A percentile compares a stretch with the other conserved stretches of the same genome.
Evolutionary conservation across 2,329 filamentous ascomycete genomes (phyloP).

Genomic region (Aspergillaceae sp.): DNA sequence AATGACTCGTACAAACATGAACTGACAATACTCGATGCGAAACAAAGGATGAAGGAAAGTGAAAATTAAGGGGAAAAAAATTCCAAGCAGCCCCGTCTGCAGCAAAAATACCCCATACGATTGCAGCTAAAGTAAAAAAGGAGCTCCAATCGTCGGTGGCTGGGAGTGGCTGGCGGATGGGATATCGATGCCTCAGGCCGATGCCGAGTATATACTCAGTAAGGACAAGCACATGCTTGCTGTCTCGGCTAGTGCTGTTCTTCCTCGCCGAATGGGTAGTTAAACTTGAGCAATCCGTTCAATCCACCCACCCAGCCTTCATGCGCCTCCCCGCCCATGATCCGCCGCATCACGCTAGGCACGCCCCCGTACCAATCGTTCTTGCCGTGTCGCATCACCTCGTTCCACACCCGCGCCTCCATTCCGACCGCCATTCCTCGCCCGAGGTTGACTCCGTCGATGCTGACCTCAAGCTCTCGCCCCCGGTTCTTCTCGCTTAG

Average conservation of each 20-base stretch:
- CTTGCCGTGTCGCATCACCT: conserved; percentile 54
- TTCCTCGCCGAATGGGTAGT: conserved; percentile 82
- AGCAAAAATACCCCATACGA: background rate
- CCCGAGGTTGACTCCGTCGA: conserved; percentile 62
- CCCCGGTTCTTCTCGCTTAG: conserved; percentile 74
- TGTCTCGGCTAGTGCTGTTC: background rate
- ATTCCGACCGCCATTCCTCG: conserved; percentile 63
- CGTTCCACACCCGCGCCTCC: conserved; percentile 83
- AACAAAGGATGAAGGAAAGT: background rate
- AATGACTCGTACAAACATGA: too few species aligned
- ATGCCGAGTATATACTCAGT: too few species aligned
- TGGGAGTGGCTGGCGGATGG: background rate
- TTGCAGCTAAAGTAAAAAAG: background rate
- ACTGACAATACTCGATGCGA: too few species aligned
- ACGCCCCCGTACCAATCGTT: conserved; percentile 67
- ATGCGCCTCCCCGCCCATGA: conserved; percentile 50
- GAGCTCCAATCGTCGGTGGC: background rate
- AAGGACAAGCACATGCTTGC: too few species aligned
- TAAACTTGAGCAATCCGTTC: conserved; percentile 92
- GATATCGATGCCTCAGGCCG: background rate
- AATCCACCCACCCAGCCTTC: conserved; percentile 95
- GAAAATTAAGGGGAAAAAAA: background rate
- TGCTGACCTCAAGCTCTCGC: conserved; percentile 67
- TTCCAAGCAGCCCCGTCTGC: background rate
- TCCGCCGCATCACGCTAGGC: conserved; percentile 73